A percentile compares a stretch with the other conserved stretches of the same genome.
phyloP scores from a whole-genome alignment of 352 stramenopile genomes.

The Phytophthora idaei region DNA sequence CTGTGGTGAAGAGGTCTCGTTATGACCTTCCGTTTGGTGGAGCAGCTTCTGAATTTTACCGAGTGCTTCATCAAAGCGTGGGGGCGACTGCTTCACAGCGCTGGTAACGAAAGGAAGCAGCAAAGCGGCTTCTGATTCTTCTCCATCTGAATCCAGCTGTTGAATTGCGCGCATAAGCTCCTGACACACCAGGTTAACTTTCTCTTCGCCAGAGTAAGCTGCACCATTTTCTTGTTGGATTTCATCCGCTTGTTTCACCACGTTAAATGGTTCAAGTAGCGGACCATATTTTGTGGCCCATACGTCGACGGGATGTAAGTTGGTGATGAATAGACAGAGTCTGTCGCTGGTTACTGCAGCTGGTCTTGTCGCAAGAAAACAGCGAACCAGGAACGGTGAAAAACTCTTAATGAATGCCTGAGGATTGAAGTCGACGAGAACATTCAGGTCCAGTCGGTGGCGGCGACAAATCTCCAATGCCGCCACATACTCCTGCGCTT shows the following conservation, averaged over 20 bases:
- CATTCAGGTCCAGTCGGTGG: constrained; percentile 79
- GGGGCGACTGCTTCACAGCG: constrained; percentile 68
- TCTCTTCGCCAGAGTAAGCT: constrained; percentile 18
- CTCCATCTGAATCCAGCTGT: constrained; percentile 17
- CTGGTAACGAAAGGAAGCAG: constrained; percentile 71
- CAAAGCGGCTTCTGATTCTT: constrained; percentile 36
- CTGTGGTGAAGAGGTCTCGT: background rate
- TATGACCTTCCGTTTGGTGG: constrained; percentile 3
- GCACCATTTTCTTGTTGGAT: background rate
- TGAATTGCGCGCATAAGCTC: constrained; percentile 46
- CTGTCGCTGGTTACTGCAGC: constrained; percentile 57
- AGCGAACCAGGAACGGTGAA: constrained; percentile 32
- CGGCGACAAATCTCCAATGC: constrained; percentile 78
- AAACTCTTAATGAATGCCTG: constrained; percentile 50
- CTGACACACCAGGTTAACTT: constrained; percentile 67
- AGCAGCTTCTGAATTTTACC: constrained; percentile 46
- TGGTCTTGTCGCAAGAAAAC: constrained; percentile 37
- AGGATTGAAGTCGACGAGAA: constrained; percentile 71
- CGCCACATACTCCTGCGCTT: constrained; percentile 41
- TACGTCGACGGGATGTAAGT: constrained; percentile 67
- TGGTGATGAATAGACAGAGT: constrained; percentile 80
- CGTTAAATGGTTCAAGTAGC: constrained; percentile 40
- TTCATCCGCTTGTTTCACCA: constrained; percentile 8
- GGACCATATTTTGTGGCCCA: constrained; percentile 73
- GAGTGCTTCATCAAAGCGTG: constrained; percentile 53